phyloP scores from a whole-genome alignment of 169 alveolate genomes.

The Plasmodium inui region DNA sequence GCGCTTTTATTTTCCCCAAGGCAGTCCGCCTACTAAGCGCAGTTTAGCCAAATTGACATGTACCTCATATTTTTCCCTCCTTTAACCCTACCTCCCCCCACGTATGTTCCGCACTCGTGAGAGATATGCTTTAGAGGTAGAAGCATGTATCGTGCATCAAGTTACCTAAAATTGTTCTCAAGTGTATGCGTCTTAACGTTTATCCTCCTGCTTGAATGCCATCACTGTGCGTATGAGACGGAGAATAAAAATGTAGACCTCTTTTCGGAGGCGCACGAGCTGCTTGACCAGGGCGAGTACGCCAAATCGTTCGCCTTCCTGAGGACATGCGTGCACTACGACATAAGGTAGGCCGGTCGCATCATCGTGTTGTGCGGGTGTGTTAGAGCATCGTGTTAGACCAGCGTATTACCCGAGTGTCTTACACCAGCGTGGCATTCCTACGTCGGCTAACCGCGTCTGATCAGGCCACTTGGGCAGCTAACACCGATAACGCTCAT shows the following conservation, averaged over 20 bases:
- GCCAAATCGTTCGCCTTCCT: constrained; percentile 34
- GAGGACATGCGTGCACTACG: constrained; percentile 54
- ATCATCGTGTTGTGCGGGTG: too few species aligned
- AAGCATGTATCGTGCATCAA: constrained; percentile 30
- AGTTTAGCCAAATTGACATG: background rate
- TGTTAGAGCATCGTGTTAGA: too few species aligned
- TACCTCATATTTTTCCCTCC: background rate
- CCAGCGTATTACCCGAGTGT: background rate
- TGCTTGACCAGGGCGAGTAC: constrained; percentile 48
- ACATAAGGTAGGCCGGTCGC: constrained; percentile 27
- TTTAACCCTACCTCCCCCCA: background rate
- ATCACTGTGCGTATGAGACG: constrained; percentile 8
- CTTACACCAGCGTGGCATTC: too few species aligned
- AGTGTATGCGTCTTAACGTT: constrained; percentile 9
- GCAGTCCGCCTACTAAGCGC: background rate
- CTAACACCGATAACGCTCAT: background rate
- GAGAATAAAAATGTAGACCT: constrained; percentile 1
- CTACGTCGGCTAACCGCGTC: background rate
- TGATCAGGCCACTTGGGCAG: background rate
- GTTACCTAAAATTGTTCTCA: constrained; percentile 3
- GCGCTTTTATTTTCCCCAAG: background rate
- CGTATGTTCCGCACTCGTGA: background rate
- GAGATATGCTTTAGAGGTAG: constrained; percentile 25
- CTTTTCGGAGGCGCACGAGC: constrained; percentile 52
- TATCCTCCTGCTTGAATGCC: background rate